Evolutionary conservation across 2,329 filamentous ascomycete species (phyloP), one percentile per base, ranked within the genome.

Genomic region (Pseudopyricularia javanii): DNA sequence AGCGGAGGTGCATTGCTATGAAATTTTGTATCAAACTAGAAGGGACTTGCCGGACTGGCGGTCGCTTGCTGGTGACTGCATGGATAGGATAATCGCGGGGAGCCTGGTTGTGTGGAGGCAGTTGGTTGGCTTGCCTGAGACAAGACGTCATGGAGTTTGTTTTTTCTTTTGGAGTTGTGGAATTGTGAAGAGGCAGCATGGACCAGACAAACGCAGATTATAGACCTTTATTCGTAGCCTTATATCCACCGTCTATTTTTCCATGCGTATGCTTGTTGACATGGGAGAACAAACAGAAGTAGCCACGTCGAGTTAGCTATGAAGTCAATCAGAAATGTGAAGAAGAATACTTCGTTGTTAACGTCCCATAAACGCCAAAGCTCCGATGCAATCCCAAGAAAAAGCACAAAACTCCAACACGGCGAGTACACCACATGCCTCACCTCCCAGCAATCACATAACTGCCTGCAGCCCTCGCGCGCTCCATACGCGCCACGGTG

Each of bases 401-500:
- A 24, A 40, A 28, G 2, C 15, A n/a, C 20, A 49, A 12, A n/a
- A n/a, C n/a, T n/a, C n/a, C 34, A 28, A 7, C 9, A 5, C 15
- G 17, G 11, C 8, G 40, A n/a, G n/a, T n/a, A n/a, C n/a, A n/a
- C 9, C 9, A 12, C n/a, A 3, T 11, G 8, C n/a, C 48, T 47
- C 32, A 60, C 47, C 55, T 51, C 59, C 70, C 68, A n/a, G 69
- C 69, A 49, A 76, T 68, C 7, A 79, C 77, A 63, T 82, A 82
- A 58, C 78, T 72, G 15, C 75, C 78, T 22, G 79, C 81, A 15
- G 76, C 73, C 56, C 76, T 70, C 54, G 82, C 81, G 64, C 80
- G 72, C 70, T 84, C 80, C 76, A 83, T 83, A 64, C 73, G 78
- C 52, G 81, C 82, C 60, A 82, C 78, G 3, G 77, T 75, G 20